phyloP scores from a whole-genome alignment of 2,329 filamentous ascomycete genomes.

The Botrytis paeoniae region DNA sequence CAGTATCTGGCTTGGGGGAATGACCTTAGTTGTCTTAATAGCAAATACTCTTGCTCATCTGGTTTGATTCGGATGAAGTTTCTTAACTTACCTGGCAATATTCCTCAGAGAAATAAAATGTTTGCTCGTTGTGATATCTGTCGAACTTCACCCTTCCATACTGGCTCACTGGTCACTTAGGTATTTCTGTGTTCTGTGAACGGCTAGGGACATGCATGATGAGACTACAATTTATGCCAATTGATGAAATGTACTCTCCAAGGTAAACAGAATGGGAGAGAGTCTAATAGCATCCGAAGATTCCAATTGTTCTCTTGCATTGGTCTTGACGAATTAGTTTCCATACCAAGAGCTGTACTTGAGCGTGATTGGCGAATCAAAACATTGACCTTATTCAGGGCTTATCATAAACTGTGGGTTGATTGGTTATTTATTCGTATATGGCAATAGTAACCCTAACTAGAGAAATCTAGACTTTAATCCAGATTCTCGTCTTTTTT shows the following conservation, averaged over 20 bases:
- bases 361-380: not conserved
- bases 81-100: not conserved
- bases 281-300: not conserved
- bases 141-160: not conserved
- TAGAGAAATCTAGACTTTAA: not conserved
- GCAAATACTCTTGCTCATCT: slow-evolving; percentile 33
- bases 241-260: slow-evolving; percentile 2
- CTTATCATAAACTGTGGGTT: not conserved
- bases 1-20: slow-evolving; percentile 53
- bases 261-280: not conserved
- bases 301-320: not conserved
- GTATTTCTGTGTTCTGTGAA: not conserved
- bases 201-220: not conserved
- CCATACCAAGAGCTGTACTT: not conserved
- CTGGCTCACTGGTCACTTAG: not conserved
- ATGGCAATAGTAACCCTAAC: not conserved
- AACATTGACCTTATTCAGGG: not conserved
- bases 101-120: not conserved
- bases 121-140: slow-evolving; percentile 6
- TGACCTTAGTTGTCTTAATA: slow-evolving; percentile 33
- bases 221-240: not conserved
- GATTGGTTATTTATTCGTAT: not conserved
- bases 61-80: slow-evolving; percentile 24
- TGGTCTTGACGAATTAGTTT: not conserved
- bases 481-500: not conserved